Evolutionary conservation across 768 basidiomycete species (phyloP).

Genomic region (Calocybe indica): DNA sequence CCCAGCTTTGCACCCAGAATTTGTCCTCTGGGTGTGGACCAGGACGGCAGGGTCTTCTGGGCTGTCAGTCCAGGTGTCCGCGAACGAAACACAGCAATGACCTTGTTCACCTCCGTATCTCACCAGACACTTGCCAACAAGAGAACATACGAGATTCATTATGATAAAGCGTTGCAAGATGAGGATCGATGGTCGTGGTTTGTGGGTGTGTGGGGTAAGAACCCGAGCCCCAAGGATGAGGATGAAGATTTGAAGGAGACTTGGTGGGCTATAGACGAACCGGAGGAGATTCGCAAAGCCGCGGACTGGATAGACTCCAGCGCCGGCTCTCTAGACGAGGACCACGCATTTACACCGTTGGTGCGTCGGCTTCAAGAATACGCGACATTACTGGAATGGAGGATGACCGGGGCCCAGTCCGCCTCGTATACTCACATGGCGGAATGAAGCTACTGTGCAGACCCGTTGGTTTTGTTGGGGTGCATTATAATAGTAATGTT

Average conservation of each 20-base stretch:
- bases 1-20: constrained; percentile 48
- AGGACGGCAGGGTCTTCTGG: constrained; percentile 64
- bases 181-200: constrained; percentile 54
- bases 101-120: constrained; percentile 22
- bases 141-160: too few relatives aligned
- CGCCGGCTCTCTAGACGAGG: constrained; percentile 32
- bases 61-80: constrained; percentile 51
- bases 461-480: constrained; percentile 2
- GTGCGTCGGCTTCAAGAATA: constrained; percentile 54
- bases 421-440: neutral
- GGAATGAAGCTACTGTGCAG: neutral
- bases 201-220: constrained; percentile 65
- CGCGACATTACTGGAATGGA: constrained; percentile 56
- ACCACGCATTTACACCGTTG: constrained; percentile 22
- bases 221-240: neutral
- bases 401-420: constrained; percentile 34
- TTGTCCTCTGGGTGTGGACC: constrained; percentile 59
- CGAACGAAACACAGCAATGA: constrained; percentile 49
- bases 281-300: constrained; percentile 56
- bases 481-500: constrained; percentile 1
- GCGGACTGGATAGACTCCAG: constrained; percentile 60
- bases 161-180: too few relatives aligned
- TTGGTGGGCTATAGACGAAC: constrained; percentile 79
- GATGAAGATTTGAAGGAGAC: constrained; percentile 26
- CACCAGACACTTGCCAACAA: too few relatives aligned